phyloP scores from a whole-genome alignment of 345 rosid species.

The Hirschfeldia incana region DNA sequence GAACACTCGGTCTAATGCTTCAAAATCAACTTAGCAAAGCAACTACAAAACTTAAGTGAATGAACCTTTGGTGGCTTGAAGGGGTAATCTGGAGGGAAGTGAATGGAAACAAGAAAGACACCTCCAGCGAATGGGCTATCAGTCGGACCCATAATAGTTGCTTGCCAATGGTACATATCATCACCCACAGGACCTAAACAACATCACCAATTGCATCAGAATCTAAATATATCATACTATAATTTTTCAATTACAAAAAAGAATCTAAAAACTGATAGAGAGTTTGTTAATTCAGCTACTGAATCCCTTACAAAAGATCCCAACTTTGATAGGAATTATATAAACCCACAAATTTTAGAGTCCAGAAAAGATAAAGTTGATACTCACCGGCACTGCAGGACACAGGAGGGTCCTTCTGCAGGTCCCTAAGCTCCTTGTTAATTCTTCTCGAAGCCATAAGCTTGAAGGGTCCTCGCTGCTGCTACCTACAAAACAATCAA shows the following conservation, averaged over 20 bases:
- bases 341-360: neutral
- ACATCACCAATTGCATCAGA: slow-evolving; percentile 6
- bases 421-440: slow-evolving; percentile 71
- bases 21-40: slow-evolving; percentile 4
- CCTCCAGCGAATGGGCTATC: slow-evolving; percentile 78
- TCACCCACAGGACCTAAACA: slow-evolving; percentile 64
- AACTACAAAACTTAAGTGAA: neutral
- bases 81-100: slow-evolving; percentile 81
- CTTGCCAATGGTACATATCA: slow-evolving; percentile 83
- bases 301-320: neutral
- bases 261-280: no score
- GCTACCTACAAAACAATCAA: neutral
- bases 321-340: neutral
- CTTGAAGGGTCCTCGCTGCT: slow-evolving; percentile 4
- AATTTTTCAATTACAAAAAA: neutral
- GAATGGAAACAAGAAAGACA: slow-evolving; percentile 65
- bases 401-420: slow-evolving; percentile 72
- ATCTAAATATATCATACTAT: neutral
- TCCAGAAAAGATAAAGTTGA: neutral
- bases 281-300: neutral
- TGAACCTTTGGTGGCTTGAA: slow-evolving; percentile 78
- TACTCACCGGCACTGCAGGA: slow-evolving; percentile 73
- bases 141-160: slow-evolving; percentile 75
- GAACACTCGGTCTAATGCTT: neutral
- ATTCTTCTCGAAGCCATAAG: slow-evolving; percentile 65